Conservation (phyloP, 192 early-diverging fungal genomes). For the Coemansia sp. region DNA sequence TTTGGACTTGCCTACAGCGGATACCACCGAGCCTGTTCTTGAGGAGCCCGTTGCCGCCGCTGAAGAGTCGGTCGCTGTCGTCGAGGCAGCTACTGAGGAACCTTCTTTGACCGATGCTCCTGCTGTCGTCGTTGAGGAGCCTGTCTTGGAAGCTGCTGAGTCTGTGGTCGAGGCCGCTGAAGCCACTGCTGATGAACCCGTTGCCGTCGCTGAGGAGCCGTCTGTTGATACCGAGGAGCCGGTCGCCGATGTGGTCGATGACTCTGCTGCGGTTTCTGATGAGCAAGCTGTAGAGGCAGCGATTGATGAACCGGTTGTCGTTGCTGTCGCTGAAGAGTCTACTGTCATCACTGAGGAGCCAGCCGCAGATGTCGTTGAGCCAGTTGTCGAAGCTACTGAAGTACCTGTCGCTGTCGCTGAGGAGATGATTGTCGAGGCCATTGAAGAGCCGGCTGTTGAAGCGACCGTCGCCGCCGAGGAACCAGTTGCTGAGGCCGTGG, state of each 20-base stretch:
- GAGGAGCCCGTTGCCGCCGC: no score
- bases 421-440: no score
- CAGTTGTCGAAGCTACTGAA: not conserved
- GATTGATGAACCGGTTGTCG: not conserved
- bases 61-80: no score
- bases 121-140: not conserved
- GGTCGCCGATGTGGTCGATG: not conserved
- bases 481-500: no score
- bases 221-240: not conserved
- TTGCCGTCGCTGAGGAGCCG: not conserved
- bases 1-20: no score
- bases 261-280: no score
- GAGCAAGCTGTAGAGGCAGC: not conserved
- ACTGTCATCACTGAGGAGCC: not conserved
- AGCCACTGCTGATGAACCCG: not conserved
- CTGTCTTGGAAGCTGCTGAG: not conserved
- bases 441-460: no score
- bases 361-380: not conserved
- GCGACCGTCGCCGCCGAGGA: no score
- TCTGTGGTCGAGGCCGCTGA: not conserved
- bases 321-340: not conserved
- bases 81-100: no score
- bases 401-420: no score
- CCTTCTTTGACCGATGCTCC: no score
- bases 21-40: no score